A percentile compares a stretch with the other conserved stretches of the same genome.
These are phyloP conservation scores for Chernovozyma sophiae-reginae DNA, from an alignment of 1,139 yeast species.

Conservation along the genomic window DNA sequence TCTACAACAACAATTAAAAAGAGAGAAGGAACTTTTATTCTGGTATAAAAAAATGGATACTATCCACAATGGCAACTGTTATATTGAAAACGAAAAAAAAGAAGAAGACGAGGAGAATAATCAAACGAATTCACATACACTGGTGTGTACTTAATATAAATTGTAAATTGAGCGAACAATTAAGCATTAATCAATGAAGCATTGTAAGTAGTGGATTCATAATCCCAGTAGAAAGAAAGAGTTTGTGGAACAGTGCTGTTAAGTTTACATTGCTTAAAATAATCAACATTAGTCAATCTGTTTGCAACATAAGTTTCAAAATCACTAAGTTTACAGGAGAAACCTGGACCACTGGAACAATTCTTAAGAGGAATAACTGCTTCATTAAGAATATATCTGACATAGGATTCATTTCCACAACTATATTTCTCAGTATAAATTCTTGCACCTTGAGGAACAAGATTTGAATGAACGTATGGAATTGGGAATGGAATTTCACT, in stretches of 20 bases:
- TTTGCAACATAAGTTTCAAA: conserved; percentile 17
- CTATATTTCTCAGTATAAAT: conserved; percentile 22
- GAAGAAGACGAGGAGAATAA: too few relatives aligned
- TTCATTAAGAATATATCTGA: conserved; percentile 25
- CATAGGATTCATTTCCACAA: conserved; percentile 21
- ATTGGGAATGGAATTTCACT: conserved; percentile 22
- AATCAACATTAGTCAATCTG: conserved; percentile 17
- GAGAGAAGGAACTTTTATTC: too few relatives aligned
- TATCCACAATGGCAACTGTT: too few relatives aligned
- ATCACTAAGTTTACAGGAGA: conserved; percentile 24
- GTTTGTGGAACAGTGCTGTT: conserved; percentile 11
- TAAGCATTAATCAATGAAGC: conserved; percentile 12
- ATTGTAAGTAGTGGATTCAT: conserved; percentile 22
- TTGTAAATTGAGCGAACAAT: too few relatives aligned
- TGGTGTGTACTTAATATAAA: too few relatives aligned
- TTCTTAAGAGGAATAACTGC: conserved; percentile 24
- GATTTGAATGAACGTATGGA: conserved; percentile 22
- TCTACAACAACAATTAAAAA: too few relatives aligned
- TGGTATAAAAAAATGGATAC: too few relatives aligned
- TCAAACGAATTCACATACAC: too few relatives aligned
- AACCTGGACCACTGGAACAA: conserved; percentile 31
- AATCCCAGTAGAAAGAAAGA: conserved; percentile 29
- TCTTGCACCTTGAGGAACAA: conserved; percentile 29
- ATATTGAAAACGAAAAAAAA: too few relatives aligned
- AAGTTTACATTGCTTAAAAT: conserved; percentile 16